Evolutionary conservation across 768 basidiomycete species (phyloP), one percentile per base, ranked within the genome.

Genomic region (Coprinopsis cinerea): DNA sequence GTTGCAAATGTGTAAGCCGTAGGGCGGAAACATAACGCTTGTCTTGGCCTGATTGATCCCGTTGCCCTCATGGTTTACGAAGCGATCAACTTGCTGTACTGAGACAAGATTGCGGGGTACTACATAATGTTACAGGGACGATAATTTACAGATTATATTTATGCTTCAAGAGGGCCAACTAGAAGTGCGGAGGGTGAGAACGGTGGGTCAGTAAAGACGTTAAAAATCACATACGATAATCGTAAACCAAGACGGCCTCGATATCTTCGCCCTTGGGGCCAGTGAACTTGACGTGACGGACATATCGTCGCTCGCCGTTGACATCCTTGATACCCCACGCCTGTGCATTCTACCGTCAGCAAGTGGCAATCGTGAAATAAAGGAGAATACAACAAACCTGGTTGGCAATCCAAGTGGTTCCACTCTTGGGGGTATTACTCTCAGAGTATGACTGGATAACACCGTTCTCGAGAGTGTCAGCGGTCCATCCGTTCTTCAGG

Each of bases 261-360:
- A 87, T 78, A 28, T 78, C 76, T 55, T 83, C 75, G 9, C 69
- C 78, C 26, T 68, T 59, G 3, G 83, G 76, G 0, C 83, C 83
- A 4, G 75, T 79, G 63, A 88, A 88, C 53, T 75, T 72, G 53
- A 85, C 64, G 55, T 76, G 80, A 48, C 85, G 72, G 3, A 73
- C 69, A 56, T 87, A 81, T 52, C 82, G 69, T 56, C 81, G 76
- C 59, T 79, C 77, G 23, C 71, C 79, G 13, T 83, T 66, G 55
- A 83, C 66, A 3, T 70, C 69, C 57, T 83, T 72, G 18, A 88
- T 73, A 20, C 85, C 86, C 86, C 85, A 88, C 14, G 72, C 65
- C 75, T 74, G 48, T 25, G 32, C 4, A 40, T 45, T 44, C 26
- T 36, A 52, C 11, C 18, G 10, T 46, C 27, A 30, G 26, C 27